phyloP scores from a whole-genome alignment of 1,284 basidiomycete genomes.

The Leucoagaricus sp. region DNA sequence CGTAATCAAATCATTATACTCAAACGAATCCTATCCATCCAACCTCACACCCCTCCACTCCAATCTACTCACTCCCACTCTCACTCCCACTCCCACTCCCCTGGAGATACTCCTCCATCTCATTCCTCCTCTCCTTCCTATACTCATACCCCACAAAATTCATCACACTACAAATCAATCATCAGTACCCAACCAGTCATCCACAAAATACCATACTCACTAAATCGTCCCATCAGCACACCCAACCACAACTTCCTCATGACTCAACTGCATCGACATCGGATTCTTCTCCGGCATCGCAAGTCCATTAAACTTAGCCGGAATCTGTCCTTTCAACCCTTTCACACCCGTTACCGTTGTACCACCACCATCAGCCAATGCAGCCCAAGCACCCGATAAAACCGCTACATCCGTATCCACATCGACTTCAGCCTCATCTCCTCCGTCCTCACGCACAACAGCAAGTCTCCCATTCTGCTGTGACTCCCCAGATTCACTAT shows the following conservation, averaged over 20 bases:
- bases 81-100: neutral
- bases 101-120: constrained; percentile 10
- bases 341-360: constrained; percentile 36
- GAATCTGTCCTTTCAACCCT: constrained; percentile 61
- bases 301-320: constrained; percentile 67
- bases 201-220: constrained; percentile 45
- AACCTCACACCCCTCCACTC: neutral
- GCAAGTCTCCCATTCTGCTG: too few species aligned
- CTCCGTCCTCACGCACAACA: too few species aligned
- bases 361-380: constrained; percentile 46
- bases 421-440: constrained; percentile 39
- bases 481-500: constrained; percentile 31
- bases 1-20: too few species aligned
- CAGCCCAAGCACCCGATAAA: constrained; percentile 70
- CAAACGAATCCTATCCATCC: neutral
- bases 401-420: constrained; percentile 62
- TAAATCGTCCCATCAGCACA: constrained; percentile 89
- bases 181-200: constrained; percentile 10
- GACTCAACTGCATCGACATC: constrained; percentile 85
- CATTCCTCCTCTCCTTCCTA: constrained; percentile 14
- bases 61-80: neutral
- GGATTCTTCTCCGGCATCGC: constrained; percentile 85
- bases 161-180: constrained; percentile 54
- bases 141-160: constrained; percentile 75
- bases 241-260: constrained; percentile 84